Evolutionary conservation across 495 filamentous ascomycete species (phyloP), one percentile per base, ranked within the genome.

Genomic region (Sporormia fimetaria): DNA sequence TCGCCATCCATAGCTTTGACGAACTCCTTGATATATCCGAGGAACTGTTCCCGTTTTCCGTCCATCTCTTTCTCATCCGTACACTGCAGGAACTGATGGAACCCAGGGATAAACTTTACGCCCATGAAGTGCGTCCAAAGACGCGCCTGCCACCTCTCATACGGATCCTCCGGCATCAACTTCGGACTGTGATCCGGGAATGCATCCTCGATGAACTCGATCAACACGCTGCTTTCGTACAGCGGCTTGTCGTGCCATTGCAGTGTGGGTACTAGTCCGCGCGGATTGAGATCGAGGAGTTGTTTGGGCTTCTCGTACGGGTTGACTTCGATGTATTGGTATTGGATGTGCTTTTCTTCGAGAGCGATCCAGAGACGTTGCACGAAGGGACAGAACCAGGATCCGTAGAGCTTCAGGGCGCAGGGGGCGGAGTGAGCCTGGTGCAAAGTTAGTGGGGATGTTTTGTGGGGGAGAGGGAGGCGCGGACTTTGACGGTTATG

Each of bases 71-170:
- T 51, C 32, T 24, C 34, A 34, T 33, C 55, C 40, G 75, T 74
- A 50, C 70, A 28, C 26, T 83, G 76, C 34, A 83, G 54, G 35
- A 82, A 70, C 11, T 67, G 63, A 52, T 83, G 78, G 44, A 77
- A 82, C 0, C 62, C 63, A 0, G 78, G 74, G 21, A 83, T 68
- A 31, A 83, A 70, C 25, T 74, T 62, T n/a, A 62, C 70, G 11
- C 65, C 70, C 1, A 80, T 66, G 47, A 75, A 82, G 44, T 84
- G 74, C 27, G 74, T 76, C 76, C 79, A 86, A 43, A 84, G 71
- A 21, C 76, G 57, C 27, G 65, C 69, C 31, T 71, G 55, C 2
- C 78, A 78, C 37, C 70, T 64, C 33, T 69, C 62, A 43, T 77
- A 83, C 1, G 73, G 67, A 26, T 68, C 60, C 14, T 56, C 32